Percentiles rank a stretch among this genome's conserved stretches.
Evolutionary conservation across 2,329 filamentous ascomycete species (phyloP).

Genomic region (Colletotrichum lini): DNA sequence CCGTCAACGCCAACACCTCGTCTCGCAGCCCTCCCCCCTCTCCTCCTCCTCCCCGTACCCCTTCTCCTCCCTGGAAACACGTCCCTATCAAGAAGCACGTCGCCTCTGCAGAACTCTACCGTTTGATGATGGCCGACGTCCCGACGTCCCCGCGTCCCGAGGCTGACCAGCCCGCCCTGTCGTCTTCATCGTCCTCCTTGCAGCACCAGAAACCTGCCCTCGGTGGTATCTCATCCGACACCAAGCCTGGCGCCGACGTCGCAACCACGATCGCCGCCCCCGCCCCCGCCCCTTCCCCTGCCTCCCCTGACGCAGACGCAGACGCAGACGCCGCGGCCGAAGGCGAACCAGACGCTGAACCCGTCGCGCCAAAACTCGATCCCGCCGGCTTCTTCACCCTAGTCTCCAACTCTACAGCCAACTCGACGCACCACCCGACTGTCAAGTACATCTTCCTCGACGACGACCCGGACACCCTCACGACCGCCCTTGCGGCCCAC

Average conservation of each 20-base stretch:
- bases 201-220: constrained; percentile 22
- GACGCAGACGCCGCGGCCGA: neutral
- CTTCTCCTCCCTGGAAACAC: neutral
- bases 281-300: neutral
- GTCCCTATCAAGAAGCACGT: neutral
- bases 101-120: constrained; percentile 13
- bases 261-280: neutral
- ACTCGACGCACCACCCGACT: constrained; percentile 84
- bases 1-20: neutral
- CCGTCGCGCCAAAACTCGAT: constrained; percentile 35
- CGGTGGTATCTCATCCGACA: constrained; percentile 1
- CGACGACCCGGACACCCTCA: constrained; percentile 85
- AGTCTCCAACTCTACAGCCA: constrained; percentile 80
- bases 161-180: constrained; percentile 15
- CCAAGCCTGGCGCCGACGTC: neutral
- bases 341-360: constrained; percentile 1
- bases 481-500: constrained; percentile 69
- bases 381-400: constrained; percentile 77
- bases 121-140: constrained; percentile 40
- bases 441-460: constrained; percentile 95
- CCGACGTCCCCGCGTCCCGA: constrained; percentile 28
- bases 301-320: neutral
- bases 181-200: constrained; percentile 21
- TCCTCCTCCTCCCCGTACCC: neutral
- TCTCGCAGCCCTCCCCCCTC: neutral